Base-by-base conservation (phyloP, 768 basidiomycete genomes). In the Lentinula raphanica region DNA sequence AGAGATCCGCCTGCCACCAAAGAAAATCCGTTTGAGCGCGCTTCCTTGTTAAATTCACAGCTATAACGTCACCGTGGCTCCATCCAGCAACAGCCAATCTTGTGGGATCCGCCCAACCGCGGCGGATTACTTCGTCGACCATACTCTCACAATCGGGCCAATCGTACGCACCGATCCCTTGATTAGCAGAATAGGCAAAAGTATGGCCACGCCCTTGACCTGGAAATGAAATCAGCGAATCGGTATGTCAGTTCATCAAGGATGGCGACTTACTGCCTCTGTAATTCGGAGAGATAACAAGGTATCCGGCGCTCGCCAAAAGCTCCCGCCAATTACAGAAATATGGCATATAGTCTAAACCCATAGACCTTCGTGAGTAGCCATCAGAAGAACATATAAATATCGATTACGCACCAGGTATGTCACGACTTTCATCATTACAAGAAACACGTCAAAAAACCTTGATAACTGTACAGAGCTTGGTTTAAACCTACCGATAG, bases 251-350 rank as follows among this genome's bases (percentile, higher is more conserved):
- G 3, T 27, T 3, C 19, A 32, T 21, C 29, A 32, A 5, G 15
- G 31, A 48, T 15, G 6, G 7, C 3, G 6, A 63, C 71, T 67
- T 42, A 69, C 71, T 72, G 25, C 72, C 72, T 58, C 71, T 66
- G 54, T 74, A 74, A 53, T 74, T 74, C 9, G 73, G 72, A 9
- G 70, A 74, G 29, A 74, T 64, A 0, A 71, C 70, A 15, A 74
- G 64, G 58, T 71, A 74, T 31, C 73, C 73, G 11, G 69, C 67
- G 54, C 66, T 69, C 5, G 72, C 70, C 17, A 71, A 61, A 36
- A 71, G 58, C 44, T 74, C 73, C 11, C 73, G 66, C 73, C 73
- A 74, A 58, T 71, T 71, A 60, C 72, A 71, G 59, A 71, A 72
- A 48, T 74, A 73, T 25, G 71, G 72, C 73, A 74, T 74, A 59